Base-by-base conservation (phyloP, 768 basidiomycete species). In the Cubamyces sp. region DNA sequence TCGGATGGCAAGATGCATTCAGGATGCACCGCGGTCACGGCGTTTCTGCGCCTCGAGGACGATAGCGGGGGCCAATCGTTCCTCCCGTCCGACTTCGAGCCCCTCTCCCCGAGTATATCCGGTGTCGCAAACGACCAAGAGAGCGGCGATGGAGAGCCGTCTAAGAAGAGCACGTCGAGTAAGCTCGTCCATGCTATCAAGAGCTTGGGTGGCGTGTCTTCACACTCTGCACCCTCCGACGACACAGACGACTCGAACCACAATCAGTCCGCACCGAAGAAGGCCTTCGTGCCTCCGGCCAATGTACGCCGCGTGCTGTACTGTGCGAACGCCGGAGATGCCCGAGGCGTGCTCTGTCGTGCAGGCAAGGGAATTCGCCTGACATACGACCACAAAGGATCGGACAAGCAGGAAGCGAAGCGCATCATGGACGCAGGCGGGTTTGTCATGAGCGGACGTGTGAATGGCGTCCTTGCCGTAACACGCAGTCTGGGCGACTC, bases 361-460 rank as follows among this genome's bases (percentile, higher is more conserved):
- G 85, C 82, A 14, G 97, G 97, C 28, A 90, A 86, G 68, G 97
- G 94, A 5, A 87, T 98, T 3, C 84, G 97, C 47, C 77, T 99
- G 71, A 98, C 97, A 19, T 98, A 99, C 73, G 97, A 99, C 72
- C 97, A 99, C 81, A 99, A 99, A 74, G 97, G 97, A 30, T 89
- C 91, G 5, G 97, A 99, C 74, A 89, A 90, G 70, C 94, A 96
- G 74, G 97, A 99, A 76, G 96, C 96, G 19, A 98, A 97, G 77
- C 86, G 97, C 21, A 98, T 99, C 73, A 95, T 84, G 51, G 97
- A 98, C 71, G 97, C 97, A 0, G 97, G 97, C 11, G 97, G 97
- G 1, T 99, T 98, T 72, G 96, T 99, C 21, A 88, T 99, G 91
- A 96, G 96, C 70, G 97, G 96, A 65, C 86, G 97, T 14, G 97